phyloP scores from a whole-genome alignment of 192 early-diverging fungal species.

The Backusella tuberculispora region DNA sequence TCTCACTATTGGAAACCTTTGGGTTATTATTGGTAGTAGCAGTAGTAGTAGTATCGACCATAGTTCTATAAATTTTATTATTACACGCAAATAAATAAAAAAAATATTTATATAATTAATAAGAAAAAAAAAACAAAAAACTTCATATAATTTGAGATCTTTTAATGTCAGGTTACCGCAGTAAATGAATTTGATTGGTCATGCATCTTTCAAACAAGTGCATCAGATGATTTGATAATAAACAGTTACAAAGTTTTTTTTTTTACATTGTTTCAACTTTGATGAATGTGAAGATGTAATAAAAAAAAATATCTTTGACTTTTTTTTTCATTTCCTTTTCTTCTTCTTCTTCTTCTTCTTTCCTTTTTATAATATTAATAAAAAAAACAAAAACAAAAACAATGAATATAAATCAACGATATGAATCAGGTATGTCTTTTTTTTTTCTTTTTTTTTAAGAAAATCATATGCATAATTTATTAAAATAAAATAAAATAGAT shows the following conservation, averaged over 20 bases:
- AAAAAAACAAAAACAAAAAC: neutral
- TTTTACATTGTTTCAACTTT: constrained; percentile 15
- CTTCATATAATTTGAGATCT: neutral
- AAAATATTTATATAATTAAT: neutral
- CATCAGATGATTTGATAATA: constrained; percentile 6
- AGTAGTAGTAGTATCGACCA: neutral
- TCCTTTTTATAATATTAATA: neutral
- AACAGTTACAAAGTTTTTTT: neutral
- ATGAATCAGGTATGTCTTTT: neutral
- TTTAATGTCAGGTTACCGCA: constrained; percentile 2
- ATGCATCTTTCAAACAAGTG: neutral
- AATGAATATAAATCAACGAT: constrained; percentile 7
- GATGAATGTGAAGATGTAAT: neutral
- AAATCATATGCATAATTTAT: neutral
- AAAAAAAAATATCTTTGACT: neutral
- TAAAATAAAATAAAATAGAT: neutral
- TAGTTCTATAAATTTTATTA: neutral
- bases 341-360: neutral
- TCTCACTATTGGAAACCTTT: neutral
- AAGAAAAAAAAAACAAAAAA: neutral
- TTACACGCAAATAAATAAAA: neutral
- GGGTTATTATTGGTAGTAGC: neutral
- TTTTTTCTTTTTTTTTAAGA: neutral
- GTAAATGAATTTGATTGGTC: neutral
- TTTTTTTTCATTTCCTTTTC: neutral